Conservation (phyloP, 2,329 filamentous ascomycete genomes). For the Botrytis aclada region DNA sequence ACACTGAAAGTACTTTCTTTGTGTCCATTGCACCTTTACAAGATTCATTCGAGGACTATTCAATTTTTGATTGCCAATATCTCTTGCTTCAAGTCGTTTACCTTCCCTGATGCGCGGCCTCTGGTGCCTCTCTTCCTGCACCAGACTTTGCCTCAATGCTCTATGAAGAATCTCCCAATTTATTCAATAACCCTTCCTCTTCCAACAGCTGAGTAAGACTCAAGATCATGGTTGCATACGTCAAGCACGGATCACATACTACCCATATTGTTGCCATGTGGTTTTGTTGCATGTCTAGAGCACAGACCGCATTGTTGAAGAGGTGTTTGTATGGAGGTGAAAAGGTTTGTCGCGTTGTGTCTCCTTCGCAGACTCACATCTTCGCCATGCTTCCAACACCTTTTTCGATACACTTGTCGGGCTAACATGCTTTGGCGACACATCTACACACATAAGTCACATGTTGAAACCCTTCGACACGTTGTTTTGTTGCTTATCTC, state of each 20-base stretch:
- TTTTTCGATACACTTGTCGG: not conserved
- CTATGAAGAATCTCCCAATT: not conserved
- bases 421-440: not conserved
- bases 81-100: not conserved
- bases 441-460: not conserved
- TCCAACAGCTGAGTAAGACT: not conserved
- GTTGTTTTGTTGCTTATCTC: not conserved
- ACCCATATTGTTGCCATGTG: not conserved
- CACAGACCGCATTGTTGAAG: not conserved
- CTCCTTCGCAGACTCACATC: too few species aligned
- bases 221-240: not conserved
- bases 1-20: not conserved
- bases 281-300: constrained; percentile 15
- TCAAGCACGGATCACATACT: constrained; percentile 14
- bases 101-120: not conserved
- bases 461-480: not conserved
- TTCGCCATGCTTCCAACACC: not conserved
- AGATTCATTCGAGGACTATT: not conserved
- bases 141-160: not conserved
- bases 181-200: not conserved
- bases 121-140: not conserved
- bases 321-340: not conserved
- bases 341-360: not conserved
- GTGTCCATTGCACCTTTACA: not conserved
- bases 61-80: not conserved